Evolutionary conservation across 1,284 basidiomycete species (phyloP), one percentile per base, ranked within the genome.

Genomic region (Farysia itapuensis): DNA sequence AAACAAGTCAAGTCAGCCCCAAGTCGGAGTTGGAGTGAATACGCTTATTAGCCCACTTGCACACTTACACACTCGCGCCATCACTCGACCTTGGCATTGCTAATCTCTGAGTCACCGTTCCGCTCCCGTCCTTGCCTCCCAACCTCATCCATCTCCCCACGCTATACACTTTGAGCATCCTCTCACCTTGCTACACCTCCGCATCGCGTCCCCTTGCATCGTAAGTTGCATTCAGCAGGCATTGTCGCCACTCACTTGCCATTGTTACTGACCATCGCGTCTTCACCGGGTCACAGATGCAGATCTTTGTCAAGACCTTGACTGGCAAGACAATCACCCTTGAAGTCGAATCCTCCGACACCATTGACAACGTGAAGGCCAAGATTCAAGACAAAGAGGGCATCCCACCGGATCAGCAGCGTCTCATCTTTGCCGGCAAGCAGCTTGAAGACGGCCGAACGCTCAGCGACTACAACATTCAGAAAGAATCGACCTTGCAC

Each of bases 301-400:
- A 75, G 39, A 72, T 76, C 44, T 75, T 76, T 33, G 74, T 76
- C 61, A 76, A 76, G 71, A 74, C 89, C 84, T 88, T 97, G 68
- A 96, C 93, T 82, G 93, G 94, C 79, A 97, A 96, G 84, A 95
- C 91, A 67, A 94, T 95, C 83, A 94, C 91, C 75, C 48, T 90
- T 84, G 79, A 89, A 85, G 91, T 94, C 68, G 90, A 94, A 81
- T 78, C 83, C 81, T 52, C 88, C 56, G 90, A 94, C 82, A 93
- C 92, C 64, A 93, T 96, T 81, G 91, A 96, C 83, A 94, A 94
- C 84, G 64, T 73, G 48, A 72, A 73, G 54, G 67, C 60, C 40
- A 72, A 72, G 77, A 32, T 77, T 39, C 72, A 74, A 42, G 72
- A 75, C 56, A 73, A 75, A 51, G 74, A 76, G 34, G 75, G 74